phyloP scores from a whole-genome alignment of 257 asterid species.

The Fraxinus cuspidata region DNA sequence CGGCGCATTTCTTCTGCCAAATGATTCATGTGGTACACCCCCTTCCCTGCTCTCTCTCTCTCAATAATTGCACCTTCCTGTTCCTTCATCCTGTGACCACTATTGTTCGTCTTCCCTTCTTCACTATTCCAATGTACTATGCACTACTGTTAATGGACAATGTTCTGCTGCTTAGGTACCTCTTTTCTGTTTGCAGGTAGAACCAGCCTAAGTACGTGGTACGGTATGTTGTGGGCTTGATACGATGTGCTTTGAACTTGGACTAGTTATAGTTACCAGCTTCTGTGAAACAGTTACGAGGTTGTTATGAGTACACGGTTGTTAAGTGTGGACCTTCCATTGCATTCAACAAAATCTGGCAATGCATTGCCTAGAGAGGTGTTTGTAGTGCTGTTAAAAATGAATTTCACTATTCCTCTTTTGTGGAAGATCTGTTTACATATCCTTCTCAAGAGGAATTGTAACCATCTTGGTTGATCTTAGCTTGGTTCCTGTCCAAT shows the following conservation, averaged over 20 bases:
- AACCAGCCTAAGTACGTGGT: background rate
- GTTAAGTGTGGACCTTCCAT: conserved; percentile 12
- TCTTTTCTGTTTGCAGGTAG: conserved; percentile 16
- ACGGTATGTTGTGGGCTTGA: background rate
- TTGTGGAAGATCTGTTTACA: conserved; percentile 42
- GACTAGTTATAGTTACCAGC: conserved; percentile 15
- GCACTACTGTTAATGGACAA: background rate
- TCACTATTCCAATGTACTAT: background rate
- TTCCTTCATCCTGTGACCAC: background rate
- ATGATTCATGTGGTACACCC: conserved; percentile 43
- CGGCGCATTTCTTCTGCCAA: conserved; percentile 92
- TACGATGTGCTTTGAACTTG: conserved; percentile 12
- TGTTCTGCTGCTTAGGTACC: background rate
- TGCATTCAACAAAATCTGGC: conserved; percentile 11
- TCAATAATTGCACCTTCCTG: conserved; percentile 12
- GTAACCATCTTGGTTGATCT: conserved; percentile 37
- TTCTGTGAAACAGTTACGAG: conserved; percentile 17
- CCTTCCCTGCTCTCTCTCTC: background rate
- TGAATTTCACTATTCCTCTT: conserved; percentile 21
- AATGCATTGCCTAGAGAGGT: conserved; percentile 24
- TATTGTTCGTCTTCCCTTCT: background rate
- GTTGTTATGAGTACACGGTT: conserved; percentile 21
- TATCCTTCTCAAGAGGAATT: conserved; percentile 41
- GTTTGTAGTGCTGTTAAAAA: conserved; percentile 19
- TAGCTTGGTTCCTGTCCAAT: conserved; percentile 37